phyloP scores from a whole-genome alignment of 495 filamentous ascomycete genomes.

The Penicillium crystallinum region DNA sequence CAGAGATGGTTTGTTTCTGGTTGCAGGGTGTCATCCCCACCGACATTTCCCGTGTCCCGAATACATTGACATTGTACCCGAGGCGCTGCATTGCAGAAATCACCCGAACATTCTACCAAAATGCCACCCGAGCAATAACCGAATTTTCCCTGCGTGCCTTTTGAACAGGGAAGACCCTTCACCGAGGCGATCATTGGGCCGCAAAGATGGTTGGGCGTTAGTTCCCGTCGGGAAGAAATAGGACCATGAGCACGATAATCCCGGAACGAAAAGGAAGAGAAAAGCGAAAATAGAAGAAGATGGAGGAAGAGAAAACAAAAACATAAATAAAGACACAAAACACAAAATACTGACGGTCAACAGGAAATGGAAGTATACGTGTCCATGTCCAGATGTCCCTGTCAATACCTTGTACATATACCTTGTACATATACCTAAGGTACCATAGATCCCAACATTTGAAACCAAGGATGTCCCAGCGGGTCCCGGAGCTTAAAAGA shows the following conservation, averaged over 20 bases:
- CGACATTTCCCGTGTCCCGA: conserved; percentile 18
- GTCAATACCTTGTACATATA: too few species aligned
- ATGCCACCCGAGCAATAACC: neutral
- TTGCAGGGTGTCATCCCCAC: conserved; percentile 21
- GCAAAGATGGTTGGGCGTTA: conserved; percentile 20
- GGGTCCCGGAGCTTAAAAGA: conserved; percentile 13
- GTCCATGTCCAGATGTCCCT: too few species aligned
- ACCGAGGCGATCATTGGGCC: conserved; percentile 24
- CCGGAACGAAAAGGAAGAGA: neutral
- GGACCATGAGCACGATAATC: neutral
- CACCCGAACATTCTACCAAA: too few species aligned
- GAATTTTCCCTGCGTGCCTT: neutral
- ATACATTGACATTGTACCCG: conserved; percentile 20
- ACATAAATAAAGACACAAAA: too few species aligned
- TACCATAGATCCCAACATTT: conserved; percentile 1
- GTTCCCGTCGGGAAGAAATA: neutral
- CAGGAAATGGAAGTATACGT: too few species aligned
- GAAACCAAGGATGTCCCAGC: conserved; percentile 10
- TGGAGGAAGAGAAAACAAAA: neutral
- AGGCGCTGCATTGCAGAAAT: neutral
- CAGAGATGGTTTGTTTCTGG: too few species aligned
- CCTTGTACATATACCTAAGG: too few species aligned
- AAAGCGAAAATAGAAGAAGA: neutral
- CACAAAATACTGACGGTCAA: too few species aligned
- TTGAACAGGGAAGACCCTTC: conserved; percentile 4